Percentiles rank a stretch among this genome's conserved stretches.
phyloP scores from a whole-genome alignment of 352 stramenopile genomes.

The Globisporangium iwayamae region DNA sequence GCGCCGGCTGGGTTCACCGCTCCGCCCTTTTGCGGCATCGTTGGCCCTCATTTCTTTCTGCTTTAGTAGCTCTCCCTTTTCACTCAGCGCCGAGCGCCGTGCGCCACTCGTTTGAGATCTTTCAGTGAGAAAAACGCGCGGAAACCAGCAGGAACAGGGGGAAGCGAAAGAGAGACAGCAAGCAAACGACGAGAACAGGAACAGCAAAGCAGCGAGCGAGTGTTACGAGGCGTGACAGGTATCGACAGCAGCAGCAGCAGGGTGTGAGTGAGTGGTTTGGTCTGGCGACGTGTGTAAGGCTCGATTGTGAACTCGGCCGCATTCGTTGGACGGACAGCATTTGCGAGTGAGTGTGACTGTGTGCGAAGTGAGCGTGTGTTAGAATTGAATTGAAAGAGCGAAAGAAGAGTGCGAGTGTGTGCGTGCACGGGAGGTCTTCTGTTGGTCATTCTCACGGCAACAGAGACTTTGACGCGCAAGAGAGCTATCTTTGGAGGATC shows the following conservation, averaged over 20 bases:
- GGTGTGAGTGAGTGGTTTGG: constrained; percentile 3
- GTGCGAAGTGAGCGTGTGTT: neutral
- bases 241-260: neutral
- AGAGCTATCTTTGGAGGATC: neutral
- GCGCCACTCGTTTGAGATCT: neutral
- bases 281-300: constrained; percentile 7
- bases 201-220: neutral
- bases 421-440: neutral
- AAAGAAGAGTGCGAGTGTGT: constrained; percentile 8
- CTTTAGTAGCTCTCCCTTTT: neutral
- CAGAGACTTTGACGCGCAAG: constrained; percentile 5
- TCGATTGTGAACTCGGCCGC: constrained; percentile 8
- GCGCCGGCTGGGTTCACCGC: neutral
- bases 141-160: neutral
- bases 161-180: neutral
- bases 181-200: neutral
- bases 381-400: constrained; percentile 2
- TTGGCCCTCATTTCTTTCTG: neutral
- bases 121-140: neutral
- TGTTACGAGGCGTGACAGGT: neutral
- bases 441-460: constrained; percentile 11
- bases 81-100: neutral
- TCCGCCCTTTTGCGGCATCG: neutral
- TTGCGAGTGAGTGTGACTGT: constrained; percentile 1
- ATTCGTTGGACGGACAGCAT: constrained; percentile 3